A percentile compares a stretch with the other conserved stretches of the same genome.
phyloP scores from a whole-genome alignment of 176 grass and related monocot species.

The Lolium rigidum region DNA sequence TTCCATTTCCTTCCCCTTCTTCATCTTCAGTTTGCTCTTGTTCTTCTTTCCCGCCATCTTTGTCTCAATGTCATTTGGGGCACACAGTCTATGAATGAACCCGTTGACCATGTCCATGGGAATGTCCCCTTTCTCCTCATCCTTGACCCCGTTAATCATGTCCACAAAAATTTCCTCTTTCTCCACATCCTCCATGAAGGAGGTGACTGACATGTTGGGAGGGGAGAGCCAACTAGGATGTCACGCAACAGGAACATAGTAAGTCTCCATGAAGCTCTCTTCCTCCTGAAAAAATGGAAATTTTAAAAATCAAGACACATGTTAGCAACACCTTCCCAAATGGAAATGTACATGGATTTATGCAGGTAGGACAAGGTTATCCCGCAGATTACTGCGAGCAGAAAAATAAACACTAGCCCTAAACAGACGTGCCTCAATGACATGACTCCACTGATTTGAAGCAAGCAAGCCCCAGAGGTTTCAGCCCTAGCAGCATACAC shows the following conservation, averaged over 20 bases:
- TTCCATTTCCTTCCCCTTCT: not conserved
- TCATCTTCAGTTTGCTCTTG: not conserved
- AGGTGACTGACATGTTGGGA: not conserved
- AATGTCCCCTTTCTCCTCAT: not conserved
- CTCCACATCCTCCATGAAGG: not conserved
- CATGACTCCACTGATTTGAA: slow-evolving; percentile 12
- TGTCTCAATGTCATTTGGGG: not conserved
- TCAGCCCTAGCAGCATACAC: not conserved
- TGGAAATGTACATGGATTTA: not conserved
- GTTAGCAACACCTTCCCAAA: not conserved
- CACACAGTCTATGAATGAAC: too few relatives aligned
- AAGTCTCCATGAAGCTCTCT: slow-evolving; percentile 31
- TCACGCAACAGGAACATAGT: slow-evolving; percentile 13
- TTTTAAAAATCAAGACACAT: not conserved
- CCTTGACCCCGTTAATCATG: not conserved
- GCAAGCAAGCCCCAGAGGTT: not conserved
- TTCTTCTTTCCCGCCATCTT: slow-evolving; percentile 12
- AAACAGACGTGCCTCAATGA: not conserved
- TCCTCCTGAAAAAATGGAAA: slow-evolving; percentile 45
- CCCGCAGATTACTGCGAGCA: not conserved
- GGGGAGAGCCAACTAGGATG: slow-evolving; percentile 46
- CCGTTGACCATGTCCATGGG: not conserved
- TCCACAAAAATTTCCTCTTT: not conserved
- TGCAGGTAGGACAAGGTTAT: slow-evolving; percentile 12
- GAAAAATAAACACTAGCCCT: not conserved